phyloP scores from a whole-genome alignment of 1,139 yeast species.

The Kodamaea plutei region DNA sequence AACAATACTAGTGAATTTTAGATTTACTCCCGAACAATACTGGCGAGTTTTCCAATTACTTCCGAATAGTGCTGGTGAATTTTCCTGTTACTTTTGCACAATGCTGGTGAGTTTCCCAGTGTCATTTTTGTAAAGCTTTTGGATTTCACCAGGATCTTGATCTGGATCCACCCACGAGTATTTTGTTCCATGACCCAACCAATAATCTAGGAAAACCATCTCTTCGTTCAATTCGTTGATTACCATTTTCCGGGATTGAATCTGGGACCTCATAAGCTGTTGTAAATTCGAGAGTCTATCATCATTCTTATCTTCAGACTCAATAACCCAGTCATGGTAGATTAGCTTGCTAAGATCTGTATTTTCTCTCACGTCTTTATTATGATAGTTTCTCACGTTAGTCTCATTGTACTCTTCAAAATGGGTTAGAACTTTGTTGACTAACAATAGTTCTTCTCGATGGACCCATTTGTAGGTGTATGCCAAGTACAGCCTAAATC shows the following conservation, averaged over 20 bases:
- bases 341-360: slow-evolving; percentile 17
- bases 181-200: slow-evolving; percentile 33
- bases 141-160: slow-evolving; percentile 62
- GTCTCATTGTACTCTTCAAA: slow-evolving; percentile 41
- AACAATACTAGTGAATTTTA: no score
- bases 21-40: no score
- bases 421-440: slow-evolving; percentile 32
- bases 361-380: slow-evolving; percentile 25
- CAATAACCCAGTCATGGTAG: slow-evolving; percentile 26
- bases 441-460: slow-evolving; percentile 25
- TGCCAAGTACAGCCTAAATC: slow-evolving; percentile 33
- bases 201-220: slow-evolving; percentile 33
- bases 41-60: no score
- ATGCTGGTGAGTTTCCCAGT: no score
- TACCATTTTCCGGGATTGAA: slow-evolving; percentile 28
- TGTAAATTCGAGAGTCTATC: slow-evolving; percentile 12
- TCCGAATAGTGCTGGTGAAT: no score
- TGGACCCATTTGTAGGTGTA: slow-evolving; percentile 20
- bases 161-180: slow-evolving; percentile 81
- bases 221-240: slow-evolving; percentile 35
- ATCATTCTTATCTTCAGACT: slow-evolving; percentile 23
- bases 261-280: slow-evolving; percentile 21
- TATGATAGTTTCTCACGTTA: slow-evolving; percentile 37
- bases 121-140: slow-evolving; percentile 10
- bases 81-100: no score